Evolutionary conservation across 768 basidiomycete genomes (phyloP).

Genomic region (Symmetrospora coprosmae): DNA sequence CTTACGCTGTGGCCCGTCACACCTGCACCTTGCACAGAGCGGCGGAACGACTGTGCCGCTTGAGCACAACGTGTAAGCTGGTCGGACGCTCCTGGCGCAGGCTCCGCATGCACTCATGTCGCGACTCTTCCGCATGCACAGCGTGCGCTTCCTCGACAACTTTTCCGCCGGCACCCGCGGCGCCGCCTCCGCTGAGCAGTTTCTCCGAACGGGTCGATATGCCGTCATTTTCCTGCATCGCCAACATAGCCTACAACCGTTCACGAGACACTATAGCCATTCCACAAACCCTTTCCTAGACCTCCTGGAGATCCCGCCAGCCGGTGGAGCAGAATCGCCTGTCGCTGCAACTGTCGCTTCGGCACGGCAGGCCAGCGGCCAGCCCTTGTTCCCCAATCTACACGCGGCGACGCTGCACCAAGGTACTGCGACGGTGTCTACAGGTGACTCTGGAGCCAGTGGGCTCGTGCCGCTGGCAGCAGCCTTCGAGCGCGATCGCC

Average conservation of each 20-base stretch:
- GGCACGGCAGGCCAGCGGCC: too few species aligned
- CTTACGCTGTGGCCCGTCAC: too few species aligned
- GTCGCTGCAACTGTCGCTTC: too few species aligned
- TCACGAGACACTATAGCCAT: constrained; percentile 94
- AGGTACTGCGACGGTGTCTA: too few species aligned
- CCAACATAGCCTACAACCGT: constrained; percentile 93
- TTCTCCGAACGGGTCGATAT: constrained; percentile 69
- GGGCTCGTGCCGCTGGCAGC: too few species aligned
- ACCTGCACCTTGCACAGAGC: constrained; percentile 61
- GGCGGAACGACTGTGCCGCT: constrained; percentile 95
- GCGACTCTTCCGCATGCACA: constrained; percentile 39
- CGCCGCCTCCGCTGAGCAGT: constrained; percentile 95
- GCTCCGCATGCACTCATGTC: constrained; percentile 5
- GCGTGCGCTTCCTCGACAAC: constrained; percentile 95
- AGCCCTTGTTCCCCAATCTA: constrained; percentile 11
- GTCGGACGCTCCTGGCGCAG: neutral
- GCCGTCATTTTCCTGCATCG: constrained; percentile 98
- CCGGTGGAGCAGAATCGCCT: neutral
- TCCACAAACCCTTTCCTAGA: constrained; percentile 96
- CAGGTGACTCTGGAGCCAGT: too few species aligned
- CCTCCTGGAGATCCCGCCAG: constrained; percentile 55
- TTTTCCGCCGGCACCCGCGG: constrained; percentile 99
- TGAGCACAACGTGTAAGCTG: constrained; percentile 92
- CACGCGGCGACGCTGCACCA: too few species aligned
- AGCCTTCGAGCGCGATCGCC: too few species aligned